Base-by-base conservation (phyloP, 305 asterid species). In the Stenogyne calaminthoides region DNA sequence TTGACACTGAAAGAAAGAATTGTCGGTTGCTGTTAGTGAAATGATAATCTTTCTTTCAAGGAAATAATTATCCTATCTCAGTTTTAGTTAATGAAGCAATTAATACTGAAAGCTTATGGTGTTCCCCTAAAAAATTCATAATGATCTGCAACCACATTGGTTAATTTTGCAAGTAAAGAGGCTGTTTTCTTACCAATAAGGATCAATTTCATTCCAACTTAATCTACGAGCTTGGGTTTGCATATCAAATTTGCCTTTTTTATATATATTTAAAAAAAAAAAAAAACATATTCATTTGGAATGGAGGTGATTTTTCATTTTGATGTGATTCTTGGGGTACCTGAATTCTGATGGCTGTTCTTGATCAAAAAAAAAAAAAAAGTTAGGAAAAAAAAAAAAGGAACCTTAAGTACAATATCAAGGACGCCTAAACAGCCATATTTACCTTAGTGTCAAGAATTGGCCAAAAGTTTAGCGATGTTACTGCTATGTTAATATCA, bases 91-190 rank as follows among this genome's bases (percentile, higher is more conserved):
- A 44, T 9, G 54, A 19, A 18, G 18, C 52, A 62, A 7, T 32
- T 18, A 47, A 15, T 32, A 9, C 36, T 54, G 3, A 22, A 39
- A 32, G 55, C 57, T 7, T 14, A 44, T 25, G 22, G 39, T 5
- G 56, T 71, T 37, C 52, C 61, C 16, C 5, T 34, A 32, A 52
- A 40, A n/a, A 0, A 10, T 25, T 51, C 7, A 16, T 44, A 12
- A 3, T 54, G 72, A 54, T 68, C 14, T 51, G 54, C 9, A 44
- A 27, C 37, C 49, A n/a, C 46, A 18, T 15, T 57, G 42, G 22
- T 66, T 68, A 39, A 34, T 54, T 32, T 16, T 36, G 20, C 69
- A 63, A 71, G 72, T 51, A 63, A 60, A 16, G 22, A 2, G 59
- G 44, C 40, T 67, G 29, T 25, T 20, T 40, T 61, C 25, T 58